Evolutionary conservation across 148 eudicot species (phyloP), one percentile per base, ranked within the genome.

Genomic region (Vaccinium vitisidaea): DNA sequence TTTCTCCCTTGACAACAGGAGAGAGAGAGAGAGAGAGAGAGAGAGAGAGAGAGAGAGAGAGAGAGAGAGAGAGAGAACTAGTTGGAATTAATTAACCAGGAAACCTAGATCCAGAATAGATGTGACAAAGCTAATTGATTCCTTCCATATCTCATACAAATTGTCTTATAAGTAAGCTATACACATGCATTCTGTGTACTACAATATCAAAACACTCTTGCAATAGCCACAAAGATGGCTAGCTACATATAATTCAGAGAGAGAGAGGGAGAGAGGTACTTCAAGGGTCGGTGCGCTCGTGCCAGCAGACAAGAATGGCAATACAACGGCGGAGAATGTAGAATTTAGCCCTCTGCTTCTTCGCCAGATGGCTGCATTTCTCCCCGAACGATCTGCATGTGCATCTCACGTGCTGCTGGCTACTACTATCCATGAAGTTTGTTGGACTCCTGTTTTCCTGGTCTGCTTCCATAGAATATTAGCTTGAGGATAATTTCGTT

Each of bases 261-360:
- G 21, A 49, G 69, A 7, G 69, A 58, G 65, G 4, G 23, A 46
- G 50, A 46, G 21, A 9, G 9, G 0, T 1, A 0, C 48, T 1
- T 86, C 84, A 91, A 80, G 82, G 82, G 52, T 92, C 92, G 46
- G 70, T 83, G 27, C 88, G 85, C 25, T 92, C 95, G 79, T 80
- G 92, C 92, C 92, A 93, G 89, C 95, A 93, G 14, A 93, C 87
- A 52, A 92, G 88, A 84, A 91, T 87, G 0, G 92, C 91, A 13
- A 93, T 85, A 76, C 95, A 93, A 13, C 95, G 92, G 25, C 95
- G 87, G 81, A 93, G 87, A 77, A 93, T 93, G 81, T 93, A 93
- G 76, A 93, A 90, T 71, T 88, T 93, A 16, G 93, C 93, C 46
- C 90, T 80, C 84, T 93, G 92, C 83, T 89, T 88, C 88, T 89